phyloP scores from a whole-genome alignment of 179 eudicot genomes.

The Silene noctiflora region DNA sequence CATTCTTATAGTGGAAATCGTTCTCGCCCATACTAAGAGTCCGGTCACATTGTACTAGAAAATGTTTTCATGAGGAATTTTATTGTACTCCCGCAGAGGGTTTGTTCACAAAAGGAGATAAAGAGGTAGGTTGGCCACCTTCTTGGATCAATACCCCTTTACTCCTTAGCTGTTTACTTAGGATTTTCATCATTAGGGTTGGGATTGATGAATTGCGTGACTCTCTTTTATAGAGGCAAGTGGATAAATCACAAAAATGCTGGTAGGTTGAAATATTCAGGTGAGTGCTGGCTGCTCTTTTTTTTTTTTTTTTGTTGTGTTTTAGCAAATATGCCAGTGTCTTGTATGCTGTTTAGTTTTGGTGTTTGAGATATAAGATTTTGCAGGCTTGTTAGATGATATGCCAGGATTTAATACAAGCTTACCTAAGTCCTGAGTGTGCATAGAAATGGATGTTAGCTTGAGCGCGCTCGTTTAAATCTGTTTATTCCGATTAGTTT shows the following conservation, averaged over 20 bases:
- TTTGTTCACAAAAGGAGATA: constrained; percentile 56
- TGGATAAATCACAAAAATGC: constrained; percentile 85
- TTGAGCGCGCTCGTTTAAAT: background rate
- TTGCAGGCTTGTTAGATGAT: constrained; percentile 4
- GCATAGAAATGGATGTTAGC: background rate
- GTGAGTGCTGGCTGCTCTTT: constrained; percentile 75
- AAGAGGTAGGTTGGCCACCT: constrained; percentile 85
- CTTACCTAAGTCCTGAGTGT: background rate
- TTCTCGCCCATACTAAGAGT: constrained; percentile 74
- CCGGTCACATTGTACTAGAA: constrained; percentile 38
- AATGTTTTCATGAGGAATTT: constrained; percentile 54
- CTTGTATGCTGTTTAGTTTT: constrained; percentile 1
- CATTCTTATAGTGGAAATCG: constrained; percentile 73
- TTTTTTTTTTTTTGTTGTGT: constrained; percentile 21
- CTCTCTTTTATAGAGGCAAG: constrained; percentile 78
- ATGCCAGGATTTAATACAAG: constrained; percentile 1
- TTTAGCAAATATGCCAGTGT: constrained; percentile 11
- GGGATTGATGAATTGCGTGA: constrained; percentile 60
- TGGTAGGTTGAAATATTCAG: constrained; percentile 75
- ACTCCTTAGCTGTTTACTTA: constrained; percentile 38
- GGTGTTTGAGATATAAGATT: constrained; percentile 1
- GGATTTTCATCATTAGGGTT: constrained; percentile 32
- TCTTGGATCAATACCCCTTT: constrained; percentile 55
- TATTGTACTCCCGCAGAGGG: constrained; percentile 39
- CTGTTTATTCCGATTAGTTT: background rate